Evolutionary conservation across 176 grass and related monocot species (phyloP), one percentile per base, ranked within the genome.

Genomic region (Ensete ventricosum): DNA sequence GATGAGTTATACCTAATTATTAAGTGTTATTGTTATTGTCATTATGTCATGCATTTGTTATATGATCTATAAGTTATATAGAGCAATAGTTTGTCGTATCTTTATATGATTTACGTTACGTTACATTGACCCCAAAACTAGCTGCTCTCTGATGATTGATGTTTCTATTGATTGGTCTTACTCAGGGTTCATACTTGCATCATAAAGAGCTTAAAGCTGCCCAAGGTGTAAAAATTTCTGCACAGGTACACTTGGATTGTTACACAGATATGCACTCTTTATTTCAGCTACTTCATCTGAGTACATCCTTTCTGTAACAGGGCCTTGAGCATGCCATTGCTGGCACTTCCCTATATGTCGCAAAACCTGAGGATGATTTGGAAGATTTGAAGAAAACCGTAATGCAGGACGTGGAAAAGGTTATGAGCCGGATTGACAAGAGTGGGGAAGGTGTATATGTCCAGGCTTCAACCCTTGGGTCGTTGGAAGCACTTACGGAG

Each of bases 201-300:
- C 93, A 96, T 57, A 92, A 92, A 62, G 90, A 90, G 81, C 79
- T 96, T 50, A 96, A 89, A 84, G 93, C 93, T 71, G 93, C 93
- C 78, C 93, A 92, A 77, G 93, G 93, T 60, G 75, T 96, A 60
- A 96, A 96, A 85, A 88, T 96, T 81, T 96, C 93, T 66, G 93
- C 89, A 1, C 88, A 96, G 92, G 92, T 96, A 57, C 17, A 19
- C 2, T 17, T 71, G 62, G 23, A 80, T 70, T 76, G 34, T 75
- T 48, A 52, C 69, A 81, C 0, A 14, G 13, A 54, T 12, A 53
- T 76, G 53, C 12, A 26, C 62, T 73, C 7, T 79, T 76, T 1
- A 79, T 17, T 70, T 29, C 14, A 50, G 19, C 19, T 54, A 80
- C 54, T 60, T 68, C 75, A 74, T 70, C 21, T 58, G 52, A 55